Percentiles rank a stretch among this genome's conserved stretches.
Conservation (phyloP, 192 early-diverging fungal genomes). For the Piromyces sp. region DNA sequence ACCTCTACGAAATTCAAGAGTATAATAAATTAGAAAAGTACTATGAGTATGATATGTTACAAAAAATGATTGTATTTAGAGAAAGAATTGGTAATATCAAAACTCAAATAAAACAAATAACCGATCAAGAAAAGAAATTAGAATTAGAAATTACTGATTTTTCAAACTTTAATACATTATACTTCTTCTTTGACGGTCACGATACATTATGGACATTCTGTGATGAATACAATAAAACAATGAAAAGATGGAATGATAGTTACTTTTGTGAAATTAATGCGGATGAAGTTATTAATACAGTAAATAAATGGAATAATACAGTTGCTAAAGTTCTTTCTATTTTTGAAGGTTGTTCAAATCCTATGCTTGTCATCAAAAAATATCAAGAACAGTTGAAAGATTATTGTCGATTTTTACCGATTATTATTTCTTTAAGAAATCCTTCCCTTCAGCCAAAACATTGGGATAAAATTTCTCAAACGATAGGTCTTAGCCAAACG, state of each 20-base stretch:
- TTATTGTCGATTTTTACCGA: neutral
- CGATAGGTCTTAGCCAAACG: neutral
- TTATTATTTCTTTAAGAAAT: neutral
- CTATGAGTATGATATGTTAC: neutral
- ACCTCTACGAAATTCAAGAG: neutral
- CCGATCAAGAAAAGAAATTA: neutral
- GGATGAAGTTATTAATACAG: neutral
- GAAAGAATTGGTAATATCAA: neutral
- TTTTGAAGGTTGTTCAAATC: neutral
- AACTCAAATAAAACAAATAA: neutral
- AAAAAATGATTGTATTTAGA: neutral
- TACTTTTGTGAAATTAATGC: neutral
- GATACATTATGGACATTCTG: neutral
- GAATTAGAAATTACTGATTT: neutral
- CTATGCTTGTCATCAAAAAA: neutral
- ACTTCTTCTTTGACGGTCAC: neutral
- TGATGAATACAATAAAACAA: neutral
- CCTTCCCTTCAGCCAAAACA: neutral
- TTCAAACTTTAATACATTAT: neutral
- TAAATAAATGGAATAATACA: neutral
- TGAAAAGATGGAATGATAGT: neutral
- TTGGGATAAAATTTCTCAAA: neutral
- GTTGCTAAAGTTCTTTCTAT: neutral
- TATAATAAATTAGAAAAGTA: neutral
- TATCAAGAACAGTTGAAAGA: neutral